Conservation (phyloP, 2,329 filamentous ascomycete species). For the Xenoacremonium recifei region DNA sequence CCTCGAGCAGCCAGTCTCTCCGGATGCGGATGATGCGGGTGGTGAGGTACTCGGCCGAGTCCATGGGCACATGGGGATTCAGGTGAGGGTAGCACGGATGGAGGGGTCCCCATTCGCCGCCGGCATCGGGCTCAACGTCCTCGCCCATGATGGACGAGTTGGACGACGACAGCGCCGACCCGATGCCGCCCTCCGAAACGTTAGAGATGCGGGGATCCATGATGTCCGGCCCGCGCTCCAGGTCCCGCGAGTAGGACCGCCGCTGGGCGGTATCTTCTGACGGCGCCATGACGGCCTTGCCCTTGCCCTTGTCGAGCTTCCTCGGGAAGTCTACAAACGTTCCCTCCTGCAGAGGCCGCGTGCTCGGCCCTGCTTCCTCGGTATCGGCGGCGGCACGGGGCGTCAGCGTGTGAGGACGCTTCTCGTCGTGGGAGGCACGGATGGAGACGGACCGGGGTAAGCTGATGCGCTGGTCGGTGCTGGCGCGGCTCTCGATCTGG, state of each 20-base stretch:
- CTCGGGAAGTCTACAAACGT: slow-evolving; percentile 11
- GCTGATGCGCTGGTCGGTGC: slow-evolving; percentile 49
- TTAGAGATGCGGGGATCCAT: slow-evolving; percentile 46
- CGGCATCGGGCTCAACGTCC: slow-evolving; percentile 63
- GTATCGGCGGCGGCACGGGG: slow-evolving; percentile 19
- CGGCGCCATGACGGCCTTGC: slow-evolving; percentile 45
- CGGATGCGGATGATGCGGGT: slow-evolving; percentile 91
- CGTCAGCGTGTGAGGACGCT: slow-evolving; percentile 35
- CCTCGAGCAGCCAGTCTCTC: slow-evolving; percentile 86
- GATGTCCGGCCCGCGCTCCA: slow-evolving; percentile 53
- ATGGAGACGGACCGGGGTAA: slow-evolving; percentile 54
- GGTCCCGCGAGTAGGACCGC: slow-evolving; percentile 46
- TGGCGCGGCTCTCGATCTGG: slow-evolving; percentile 47
- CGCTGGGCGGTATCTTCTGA: slow-evolving; percentile 33
- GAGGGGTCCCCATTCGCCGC: slow-evolving; percentile 85
- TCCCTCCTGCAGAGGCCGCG: slow-evolving; percentile 9
- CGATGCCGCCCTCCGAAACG: slow-evolving; percentile 49
- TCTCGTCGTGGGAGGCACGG: slow-evolving; percentile 53
- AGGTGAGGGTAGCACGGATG: slow-evolving; percentile 94
- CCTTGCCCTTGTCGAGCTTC: slow-evolving; percentile 51
- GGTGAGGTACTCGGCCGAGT: slow-evolving; percentile 69
- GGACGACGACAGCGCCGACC: slow-evolving; percentile 54
- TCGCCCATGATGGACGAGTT: slow-evolving; percentile 63
- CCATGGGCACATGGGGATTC: slow-evolving; percentile 83
- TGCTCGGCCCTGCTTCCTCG: slow-evolving; percentile 17